Percentiles rank a stretch among this genome's conserved stretches.
These are phyloP conservation scores for Atalantia buxifolia DNA, from an alignment of 345 rosid genomes.

Conservation along the genomic window DNA sequence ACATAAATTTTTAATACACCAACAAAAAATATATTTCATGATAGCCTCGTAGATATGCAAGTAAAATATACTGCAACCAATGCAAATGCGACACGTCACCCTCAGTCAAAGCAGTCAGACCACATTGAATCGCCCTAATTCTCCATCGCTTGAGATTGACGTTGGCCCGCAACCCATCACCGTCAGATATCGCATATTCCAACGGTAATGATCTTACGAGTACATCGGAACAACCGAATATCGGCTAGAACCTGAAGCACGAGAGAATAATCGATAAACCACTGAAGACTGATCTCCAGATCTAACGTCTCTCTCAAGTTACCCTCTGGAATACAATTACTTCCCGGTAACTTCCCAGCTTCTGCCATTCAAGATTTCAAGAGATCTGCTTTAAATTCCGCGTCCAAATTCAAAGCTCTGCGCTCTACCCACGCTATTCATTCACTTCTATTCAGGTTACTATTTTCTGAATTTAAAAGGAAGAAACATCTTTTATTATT, in stretches of 20 bases:
- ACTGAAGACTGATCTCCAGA: background rate
- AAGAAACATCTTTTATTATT: too few relatives aligned
- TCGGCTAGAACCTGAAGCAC: background rate
- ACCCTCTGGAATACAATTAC: background rate
- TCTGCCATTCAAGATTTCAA: slow-evolving; percentile 5
- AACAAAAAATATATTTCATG: too few relatives aligned
- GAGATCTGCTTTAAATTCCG: slow-evolving; percentile 20
- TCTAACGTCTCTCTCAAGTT: background rate
- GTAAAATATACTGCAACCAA: background rate
- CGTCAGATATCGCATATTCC: background rate
- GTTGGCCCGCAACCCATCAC: background rate
- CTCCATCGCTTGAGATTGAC: background rate
- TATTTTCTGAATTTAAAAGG: background rate
- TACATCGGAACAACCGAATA: background rate
- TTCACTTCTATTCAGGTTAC: background rate
- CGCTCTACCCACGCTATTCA: background rate
- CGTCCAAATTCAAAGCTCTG: background rate
- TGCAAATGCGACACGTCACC: background rate
- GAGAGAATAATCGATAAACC: background rate
- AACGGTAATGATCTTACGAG: background rate
- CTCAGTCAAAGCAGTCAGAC: background rate
- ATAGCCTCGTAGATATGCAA: background rate
- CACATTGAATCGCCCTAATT: background rate
- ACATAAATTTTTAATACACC: too few relatives aligned
- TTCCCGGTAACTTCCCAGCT: slow-evolving; percentile 1